Evolutionary conservation across 306 rosid genomes (phyloP).

Genomic region (Pyrus bretschneideri): DNA sequence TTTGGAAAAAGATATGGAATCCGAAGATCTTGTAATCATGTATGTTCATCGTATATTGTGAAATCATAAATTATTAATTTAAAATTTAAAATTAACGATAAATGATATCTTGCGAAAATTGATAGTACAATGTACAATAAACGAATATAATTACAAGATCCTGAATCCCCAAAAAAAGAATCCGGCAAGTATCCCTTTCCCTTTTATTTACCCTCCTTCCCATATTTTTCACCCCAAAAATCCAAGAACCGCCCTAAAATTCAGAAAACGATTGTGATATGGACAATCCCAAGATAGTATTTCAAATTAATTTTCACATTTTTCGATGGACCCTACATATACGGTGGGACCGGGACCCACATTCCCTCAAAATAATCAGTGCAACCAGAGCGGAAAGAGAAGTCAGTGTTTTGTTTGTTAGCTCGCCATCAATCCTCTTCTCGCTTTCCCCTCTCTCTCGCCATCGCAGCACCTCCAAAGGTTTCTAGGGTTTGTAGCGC

Average conservation of each 20-base stretch:
- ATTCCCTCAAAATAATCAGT: slow-evolving; percentile 52
- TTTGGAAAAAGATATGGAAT: too few species aligned
- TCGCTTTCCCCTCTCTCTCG: slow-evolving; percentile 15
- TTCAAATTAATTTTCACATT: neutral
- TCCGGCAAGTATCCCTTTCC: too few species aligned
- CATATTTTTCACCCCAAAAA: too few species aligned
- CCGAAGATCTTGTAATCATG: rapidly evolving
- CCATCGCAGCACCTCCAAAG: neutral
- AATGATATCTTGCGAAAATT: rapidly evolving
- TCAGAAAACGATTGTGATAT: slow-evolving; percentile 8
- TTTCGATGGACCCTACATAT: neutral
- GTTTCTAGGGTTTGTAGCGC: slow-evolving; percentile 41
- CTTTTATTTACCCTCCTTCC: neutral
- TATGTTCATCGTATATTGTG: rapidly evolving
- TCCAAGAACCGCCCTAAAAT: neutral
- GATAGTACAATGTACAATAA: rapidly evolving
- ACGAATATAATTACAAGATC: rapidly evolving
- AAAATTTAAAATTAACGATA: too few species aligned
- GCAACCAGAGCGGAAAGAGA: slow-evolving; percentile 46
- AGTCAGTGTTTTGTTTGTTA: slow-evolving; percentile 9
- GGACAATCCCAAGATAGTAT: slow-evolving; percentile 4
- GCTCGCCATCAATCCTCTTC: neutral
- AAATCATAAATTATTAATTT: rapidly evolving
- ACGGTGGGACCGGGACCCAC: slow-evolving; percentile 26
- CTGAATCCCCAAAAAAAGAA: too few species aligned